These are phyloP conservation scores for Cyclotella sp. DNA, from an alignment of 108 stramenopile genomes.

Conservation along the genomic window DNA sequence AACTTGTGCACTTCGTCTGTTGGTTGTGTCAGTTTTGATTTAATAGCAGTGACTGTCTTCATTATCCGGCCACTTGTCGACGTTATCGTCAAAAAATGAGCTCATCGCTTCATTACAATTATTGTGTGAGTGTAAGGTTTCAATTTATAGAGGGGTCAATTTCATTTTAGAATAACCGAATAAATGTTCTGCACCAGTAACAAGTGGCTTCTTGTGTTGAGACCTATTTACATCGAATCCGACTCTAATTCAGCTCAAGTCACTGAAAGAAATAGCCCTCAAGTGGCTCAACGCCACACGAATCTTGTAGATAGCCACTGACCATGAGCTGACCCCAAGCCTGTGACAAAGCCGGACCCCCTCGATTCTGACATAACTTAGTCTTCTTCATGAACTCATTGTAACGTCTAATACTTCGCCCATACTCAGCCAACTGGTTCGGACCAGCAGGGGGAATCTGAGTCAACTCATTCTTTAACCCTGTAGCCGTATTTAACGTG, in stretches of 20 bases:
- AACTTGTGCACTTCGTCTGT: no score
- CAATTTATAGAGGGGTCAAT: no score
- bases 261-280: conserved; percentile 84
- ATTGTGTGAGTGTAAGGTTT: not conserved
- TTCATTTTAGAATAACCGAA: not conserved
- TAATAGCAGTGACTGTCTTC: no score
- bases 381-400: conserved; percentile 85
- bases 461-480: conserved; percentile 66
- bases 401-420: conserved; percentile 70
- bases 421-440: conserved; percentile 74
- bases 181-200: no score
- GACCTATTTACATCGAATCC: no score
- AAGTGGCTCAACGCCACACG: conserved; percentile 85
- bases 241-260: not conserved
- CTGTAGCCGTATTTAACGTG: conserved; percentile 67
- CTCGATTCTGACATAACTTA: conserved; percentile 87
- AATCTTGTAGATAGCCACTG: conserved; percentile 84
- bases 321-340: conserved; percentile 90
- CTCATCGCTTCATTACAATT: not conserved
- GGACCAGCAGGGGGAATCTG: conserved; percentile 74
- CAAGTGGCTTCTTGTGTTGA: no score
- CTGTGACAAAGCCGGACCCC: conserved; percentile 57
- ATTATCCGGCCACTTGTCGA: no score
- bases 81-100: no score
- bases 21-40: no score